Evolutionary conservation across 371 early-diverging fungal species (phyloP), one percentile per base, ranked within the genome.

Genomic region (Dichotomocladium elegans): DNA sequence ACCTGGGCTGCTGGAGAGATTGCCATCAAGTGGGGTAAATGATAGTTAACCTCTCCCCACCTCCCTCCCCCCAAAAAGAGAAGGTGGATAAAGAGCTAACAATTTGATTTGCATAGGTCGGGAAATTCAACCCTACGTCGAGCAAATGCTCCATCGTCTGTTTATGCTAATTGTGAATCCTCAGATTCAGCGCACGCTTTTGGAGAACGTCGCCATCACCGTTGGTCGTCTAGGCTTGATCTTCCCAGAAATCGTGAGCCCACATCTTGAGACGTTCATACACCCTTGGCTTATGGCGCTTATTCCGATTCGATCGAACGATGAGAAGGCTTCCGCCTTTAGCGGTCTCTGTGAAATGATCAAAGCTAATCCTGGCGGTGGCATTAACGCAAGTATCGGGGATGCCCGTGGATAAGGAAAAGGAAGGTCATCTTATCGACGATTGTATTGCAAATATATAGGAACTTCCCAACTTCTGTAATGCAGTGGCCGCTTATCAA

Each of bases 1-100:
- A 77, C 89, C 8, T 97, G 98, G 98, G 89, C 96, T 3, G 83
- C 86, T 4, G 98, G 96, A 31, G 96, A 96, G 77, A 91, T 96
- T 60, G 88, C 93, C 5, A 75, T 95, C 42, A 81, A 92, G 63
- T 81, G 77, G 45, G 82, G 79, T 40, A 63, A 63, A 26, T 56
- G 26, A n/a, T 37, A 47, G 5, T 6, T 15, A 37, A 10, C 14
- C 35, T 35, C 17, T 10, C n/a, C n/a, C n/a, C n/a, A n/a, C n/a
- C n/a, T n/a, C n/a, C n/a, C n/a, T n/a, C n/a, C n/a, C n/a, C n/a
- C n/a, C n/a, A n/a, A n/a, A n/a, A n/a, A n/a, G n/a, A n/a, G n/a
- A n/a, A n/a, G n/a, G 8, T 37, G 1, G 6, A 12, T 5, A n/a
- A 6, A 34, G 21, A 17, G 37, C 37, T 37, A 37, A 37, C n/a